A percentile compares a stretch with the other conserved stretches of the same genome.
phyloP scores from a whole-genome alignment of 208 protist genomes.

The Strigomonas culicis region DNA sequence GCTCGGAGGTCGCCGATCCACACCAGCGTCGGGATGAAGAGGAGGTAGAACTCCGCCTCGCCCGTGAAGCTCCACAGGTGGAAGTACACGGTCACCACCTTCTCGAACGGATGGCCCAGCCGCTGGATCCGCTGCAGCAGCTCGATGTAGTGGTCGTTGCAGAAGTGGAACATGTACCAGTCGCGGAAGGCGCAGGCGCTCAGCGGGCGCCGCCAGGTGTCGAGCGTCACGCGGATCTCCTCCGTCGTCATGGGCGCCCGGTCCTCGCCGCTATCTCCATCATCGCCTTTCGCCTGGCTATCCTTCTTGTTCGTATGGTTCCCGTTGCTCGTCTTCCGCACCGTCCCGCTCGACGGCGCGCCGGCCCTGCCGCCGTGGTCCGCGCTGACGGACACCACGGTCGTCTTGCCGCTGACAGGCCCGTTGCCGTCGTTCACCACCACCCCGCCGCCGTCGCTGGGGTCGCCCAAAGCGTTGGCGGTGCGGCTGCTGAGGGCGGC shows the following conservation, averaged over 20 bases:
- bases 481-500: too few species aligned
- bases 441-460: too few species aligned
- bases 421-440: too few species aligned
- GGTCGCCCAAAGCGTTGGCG: too few species aligned
- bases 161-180: slow-evolving; percentile 72
- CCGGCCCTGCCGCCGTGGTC: too few species aligned
- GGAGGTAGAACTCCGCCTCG: slow-evolving; percentile 65
- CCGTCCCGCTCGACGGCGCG: too few species aligned
- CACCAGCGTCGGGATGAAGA: slow-evolving; percentile 49
- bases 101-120: slow-evolving; percentile 21
- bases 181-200: slow-evolving; percentile 37
- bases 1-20: slow-evolving; percentile 36
- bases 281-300: background rate
- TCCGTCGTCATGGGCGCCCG: background rate
- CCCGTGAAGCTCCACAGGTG: slow-evolving; percentile 61
- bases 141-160: slow-evolving; percentile 44
- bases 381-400: too few species aligned
- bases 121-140: slow-evolving; percentile 37
- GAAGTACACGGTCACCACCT: slow-evolving; percentile 43
- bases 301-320: background rate
- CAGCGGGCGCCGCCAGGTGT: slow-evolving; percentile 18
- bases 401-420: too few species aligned
- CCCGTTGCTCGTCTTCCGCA: too few species aligned
- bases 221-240: too few species aligned
- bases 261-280: background rate